phyloP scores from a whole-genome alignment of 306 rosid genomes.

The Trichosanthes cucumerina region DNA sequence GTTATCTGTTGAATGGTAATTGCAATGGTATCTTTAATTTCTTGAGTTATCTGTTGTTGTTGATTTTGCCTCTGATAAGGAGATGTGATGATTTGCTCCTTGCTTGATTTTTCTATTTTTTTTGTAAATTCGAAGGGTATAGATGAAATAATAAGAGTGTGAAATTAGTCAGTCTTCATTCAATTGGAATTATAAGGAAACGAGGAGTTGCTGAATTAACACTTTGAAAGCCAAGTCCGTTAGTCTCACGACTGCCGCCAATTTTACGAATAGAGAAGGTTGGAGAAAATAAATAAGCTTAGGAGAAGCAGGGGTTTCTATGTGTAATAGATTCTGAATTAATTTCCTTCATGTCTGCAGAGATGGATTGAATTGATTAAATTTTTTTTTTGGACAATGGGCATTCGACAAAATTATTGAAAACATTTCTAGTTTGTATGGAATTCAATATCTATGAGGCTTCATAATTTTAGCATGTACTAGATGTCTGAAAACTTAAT shows the following conservation, averaged over 20 bases:
- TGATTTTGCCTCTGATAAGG: not conserved
- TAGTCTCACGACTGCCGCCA: not conserved
- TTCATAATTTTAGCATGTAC: not conserved
- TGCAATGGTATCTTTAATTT: not conserved
- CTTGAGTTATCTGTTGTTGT: not conserved
- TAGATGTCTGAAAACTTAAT: not conserved
- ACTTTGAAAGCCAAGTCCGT: not conserved
- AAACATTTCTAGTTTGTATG: not conserved
- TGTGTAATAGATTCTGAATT: not conserved
- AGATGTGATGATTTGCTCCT: not conserved
- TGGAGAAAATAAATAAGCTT: not conserved
- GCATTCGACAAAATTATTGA: not conserved
- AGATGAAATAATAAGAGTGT: not conserved
- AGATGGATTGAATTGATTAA: not conserved
- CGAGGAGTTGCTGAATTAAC: not conserved
- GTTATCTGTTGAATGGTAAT: not conserved
- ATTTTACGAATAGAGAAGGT: not conserved
- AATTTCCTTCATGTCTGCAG: not conserved
- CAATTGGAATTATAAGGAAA: not conserved
- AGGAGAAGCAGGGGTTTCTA: not conserved
- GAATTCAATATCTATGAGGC: not conserved
- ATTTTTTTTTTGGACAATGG: not conserved
- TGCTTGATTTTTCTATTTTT: not conserved
- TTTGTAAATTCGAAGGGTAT: not conserved
- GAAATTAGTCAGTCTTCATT: not conserved